These are phyloP conservation scores for Vitis rotundifolia DNA, from an alignment of 164 flowering plant genomes.

Conservation along the genomic window DNA sequence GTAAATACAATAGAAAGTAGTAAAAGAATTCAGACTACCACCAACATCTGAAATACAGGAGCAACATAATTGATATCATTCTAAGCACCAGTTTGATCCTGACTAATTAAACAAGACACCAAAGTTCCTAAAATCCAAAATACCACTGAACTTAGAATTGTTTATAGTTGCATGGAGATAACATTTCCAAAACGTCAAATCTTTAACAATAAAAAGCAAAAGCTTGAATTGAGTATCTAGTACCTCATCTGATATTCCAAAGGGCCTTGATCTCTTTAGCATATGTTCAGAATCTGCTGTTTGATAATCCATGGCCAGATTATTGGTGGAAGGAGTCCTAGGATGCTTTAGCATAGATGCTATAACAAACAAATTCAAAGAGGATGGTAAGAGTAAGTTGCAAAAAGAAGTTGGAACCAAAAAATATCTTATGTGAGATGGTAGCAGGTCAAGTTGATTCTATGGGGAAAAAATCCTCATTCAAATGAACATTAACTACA, in stretches of 20 bases:
- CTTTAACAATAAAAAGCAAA: background rate
- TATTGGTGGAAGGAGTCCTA: slow-evolving; percentile 18
- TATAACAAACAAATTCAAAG: slow-evolving; percentile 1
- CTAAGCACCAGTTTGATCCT: background rate
- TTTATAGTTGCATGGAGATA: background rate
- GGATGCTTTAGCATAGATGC: slow-evolving; percentile 26
- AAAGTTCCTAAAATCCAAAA: background rate
- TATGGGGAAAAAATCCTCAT: too few relatives aligned
- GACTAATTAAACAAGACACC: background rate
- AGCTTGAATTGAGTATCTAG: background rate
- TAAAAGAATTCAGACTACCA: background rate
- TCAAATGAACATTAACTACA: too few relatives aligned
- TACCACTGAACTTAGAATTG: background rate
- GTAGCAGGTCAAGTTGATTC: too few relatives aligned
- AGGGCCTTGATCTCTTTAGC: slow-evolving; percentile 27
- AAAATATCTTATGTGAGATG: too few relatives aligned
- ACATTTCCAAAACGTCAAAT: background rate
- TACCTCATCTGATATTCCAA: slow-evolving; percentile 25
- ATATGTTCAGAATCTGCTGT: slow-evolving; percentile 30
- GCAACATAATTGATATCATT: background rate
- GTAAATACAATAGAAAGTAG: background rate
- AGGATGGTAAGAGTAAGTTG: too few relatives aligned
- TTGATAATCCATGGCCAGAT: slow-evolving; percentile 30
- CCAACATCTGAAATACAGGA: background rate
- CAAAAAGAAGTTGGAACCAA: too few relatives aligned